Evolutionary conservation across 768 basidiomycete genomes (phyloP), one percentile per base, ranked within the genome.

Genomic region (Clathrus columnatus): DNA sequence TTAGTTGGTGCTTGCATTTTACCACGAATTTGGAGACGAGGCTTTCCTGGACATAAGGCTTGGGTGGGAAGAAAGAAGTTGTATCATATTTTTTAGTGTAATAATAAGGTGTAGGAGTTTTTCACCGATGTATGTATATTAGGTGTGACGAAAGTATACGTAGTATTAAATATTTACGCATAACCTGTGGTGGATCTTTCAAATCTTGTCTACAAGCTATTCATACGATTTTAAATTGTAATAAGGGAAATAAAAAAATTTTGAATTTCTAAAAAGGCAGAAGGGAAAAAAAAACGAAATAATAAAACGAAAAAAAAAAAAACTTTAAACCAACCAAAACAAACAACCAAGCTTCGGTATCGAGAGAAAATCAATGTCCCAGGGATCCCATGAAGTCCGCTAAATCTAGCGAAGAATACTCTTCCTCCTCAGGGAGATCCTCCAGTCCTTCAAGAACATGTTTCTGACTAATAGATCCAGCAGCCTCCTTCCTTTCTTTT

Each of bases 381-480:
- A 92, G 72, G n/a, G 90, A 88, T 56, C 82, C 81, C 83, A 97
- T 85, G 73, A 95, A 97, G 65, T 79, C 84, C 44, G 86, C 82
- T 57, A 97, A 72, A 62, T 94, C 91, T 63, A 96, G 69, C 50
- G 81, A 82, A 66, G 89, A 83, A 65, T 96, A 98, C 70, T 98
- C 95, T 53, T 94, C 89, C 65, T 95, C 93, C 43, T 85, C 73
- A 2, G 92, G 93, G 48, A 97, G 73, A 62, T 96, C 95, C 61
- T 95, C 93, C 55, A 98, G 73, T 48, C 92, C 94, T 50, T 87
- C 84, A 21, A 97, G 73, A 28, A 95, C 74, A 65, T 86, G 90
- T 74, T 89, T 95, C 64, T 90, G 87, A 50, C 75, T 81, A 52
- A 79, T 69, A 32, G 84, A 75, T 27, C 84, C 81, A 50, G 72